Evolutionary conservation across 805 yeast genomes (phyloP), one percentile per base, ranked within the genome.

Genomic region (Brettanomyces bruxellensis): DNA sequence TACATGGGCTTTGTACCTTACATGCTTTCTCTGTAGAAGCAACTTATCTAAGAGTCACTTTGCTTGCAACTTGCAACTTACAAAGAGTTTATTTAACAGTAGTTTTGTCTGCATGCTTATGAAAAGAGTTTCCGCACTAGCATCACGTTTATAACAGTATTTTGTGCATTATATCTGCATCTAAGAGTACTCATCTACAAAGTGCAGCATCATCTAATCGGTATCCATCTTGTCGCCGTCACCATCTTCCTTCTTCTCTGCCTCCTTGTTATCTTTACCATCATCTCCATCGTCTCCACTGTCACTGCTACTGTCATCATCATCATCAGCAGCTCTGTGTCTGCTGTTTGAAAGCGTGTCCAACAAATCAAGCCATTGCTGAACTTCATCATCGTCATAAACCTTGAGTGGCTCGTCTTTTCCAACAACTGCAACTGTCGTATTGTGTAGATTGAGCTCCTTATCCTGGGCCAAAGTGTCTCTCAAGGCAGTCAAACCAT

Each of bases 391-490:
- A 57, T 89, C 95, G 53, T 93, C 98, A 55, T 85, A 82, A 46
- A 85, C 68, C 25, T 81, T 78, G 67, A 91, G 89, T 7, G 52
- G 48, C 23, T 79, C 76, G 38, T 74, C 72, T 55, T 79, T 95
- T 34, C 97, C 96, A n/a, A 91, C 98, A 44, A 89, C 78, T 41
- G 96, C 95, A 53, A 93, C 86, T 1, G 95, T 83, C 4, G 97
- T 86, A 68, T 93, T 93, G 51, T 81, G 78, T 45, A 74, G 69
- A 37, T 82, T 87, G 62, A 93, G 76, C 62, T 93, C 95, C 62
- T 88, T 90, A 64, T 93, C 99, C 67, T 90, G 96, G 13, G 93
- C 81, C 56, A 93, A 72, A 0, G 98, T 91, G 60, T 93, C 98
- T 66, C 96, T 83, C 60, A 93, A 74, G 0, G 99, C 95, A 55